Conservation (phyloP, 2,329 filamentous ascomycete species). For the Aspergillus phoenicis region DNA sequence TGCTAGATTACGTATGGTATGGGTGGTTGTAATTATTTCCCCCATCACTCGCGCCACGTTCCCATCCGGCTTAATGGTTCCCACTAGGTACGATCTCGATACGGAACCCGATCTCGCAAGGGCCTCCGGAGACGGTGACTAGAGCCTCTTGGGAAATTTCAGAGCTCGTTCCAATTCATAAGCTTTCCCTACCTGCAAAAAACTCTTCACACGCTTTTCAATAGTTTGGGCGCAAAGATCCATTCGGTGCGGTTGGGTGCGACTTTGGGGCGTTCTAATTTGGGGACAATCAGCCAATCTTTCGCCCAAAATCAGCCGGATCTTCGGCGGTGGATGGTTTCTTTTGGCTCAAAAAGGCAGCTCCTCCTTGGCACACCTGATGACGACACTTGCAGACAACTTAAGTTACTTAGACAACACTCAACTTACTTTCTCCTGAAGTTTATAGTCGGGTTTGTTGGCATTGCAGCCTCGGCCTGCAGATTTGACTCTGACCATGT, state of each 20-base stretch:
- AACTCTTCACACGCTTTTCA: conserved; percentile 1
- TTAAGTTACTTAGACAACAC: no score
- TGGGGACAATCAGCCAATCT: conserved; percentile 5
- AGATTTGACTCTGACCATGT: neutral
- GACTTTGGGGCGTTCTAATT: neutral
- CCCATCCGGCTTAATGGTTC: conserved; percentile 1
- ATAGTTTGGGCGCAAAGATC: neutral
- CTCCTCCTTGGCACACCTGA: conserved; percentile 10
- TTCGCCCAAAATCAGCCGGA: neutral
- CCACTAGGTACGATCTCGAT: conserved; percentile 6
- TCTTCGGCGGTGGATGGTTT: conserved; percentile 3
- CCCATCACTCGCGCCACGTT: conserved; percentile 8
- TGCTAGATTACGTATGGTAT: neutral
- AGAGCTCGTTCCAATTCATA: neutral
- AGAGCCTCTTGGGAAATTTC: neutral
- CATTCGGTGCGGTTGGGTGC: neutral
- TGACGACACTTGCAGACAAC: conserved; percentile 9
- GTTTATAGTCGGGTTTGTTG: neutral
- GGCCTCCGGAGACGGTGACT: conserved; percentile 5
- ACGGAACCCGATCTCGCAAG: conserved; percentile 9
- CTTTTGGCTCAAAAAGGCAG: neutral
- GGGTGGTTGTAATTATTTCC: neutral
- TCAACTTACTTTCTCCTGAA: neutral
- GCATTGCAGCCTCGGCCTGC: neutral
- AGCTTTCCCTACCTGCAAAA: neutral